phyloP scores from a whole-genome alignment of 2,329 filamentous ascomycete genomes.

The Pseudonectria foliicola region DNA sequence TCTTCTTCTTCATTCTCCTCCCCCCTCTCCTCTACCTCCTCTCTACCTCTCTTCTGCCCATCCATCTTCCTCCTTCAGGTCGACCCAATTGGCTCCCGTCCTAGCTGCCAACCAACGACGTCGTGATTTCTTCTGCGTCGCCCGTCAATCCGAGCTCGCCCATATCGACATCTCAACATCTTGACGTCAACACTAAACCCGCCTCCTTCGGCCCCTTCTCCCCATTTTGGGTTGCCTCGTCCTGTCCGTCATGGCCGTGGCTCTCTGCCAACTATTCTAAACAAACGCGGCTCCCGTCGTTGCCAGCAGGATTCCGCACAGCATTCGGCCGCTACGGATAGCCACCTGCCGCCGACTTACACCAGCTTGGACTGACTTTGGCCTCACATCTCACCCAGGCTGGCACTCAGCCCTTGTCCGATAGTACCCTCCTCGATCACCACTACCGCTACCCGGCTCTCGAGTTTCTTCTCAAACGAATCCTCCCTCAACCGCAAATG shows the following conservation, averaged over 20 bases:
- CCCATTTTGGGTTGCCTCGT: slow-evolving; percentile 7
- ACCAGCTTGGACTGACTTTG: slow-evolving; percentile 2
- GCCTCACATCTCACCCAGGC: background rate
- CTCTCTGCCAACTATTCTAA: slow-evolving; percentile 10
- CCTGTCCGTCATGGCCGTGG: slow-evolving; percentile 20
- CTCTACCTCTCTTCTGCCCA: too few species aligned
- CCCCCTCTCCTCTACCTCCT: slow-evolving; percentile 3
- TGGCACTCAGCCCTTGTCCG: background rate
- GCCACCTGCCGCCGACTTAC: slow-evolving; percentile 4
- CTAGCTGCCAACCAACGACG: slow-evolving; percentile 4
- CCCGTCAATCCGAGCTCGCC: background rate
- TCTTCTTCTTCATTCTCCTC: slow-evolving; percentile 1
- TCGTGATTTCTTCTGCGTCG: slow-evolving; percentile 5
- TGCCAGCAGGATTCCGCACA: slow-evolving; percentile 9
- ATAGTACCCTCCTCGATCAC: too few species aligned
- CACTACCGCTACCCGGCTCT: too few species aligned
- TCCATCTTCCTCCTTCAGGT: too few species aligned
- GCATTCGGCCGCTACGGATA: slow-evolving; percentile 1
- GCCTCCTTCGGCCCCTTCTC: slow-evolving; percentile 8
- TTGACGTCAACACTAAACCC: slow-evolving; percentile 6
- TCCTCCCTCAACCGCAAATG: slow-evolving; percentile 13
- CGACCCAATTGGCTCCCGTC: too few species aligned
- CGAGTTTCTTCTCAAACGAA: too few species aligned
- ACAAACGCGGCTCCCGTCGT: slow-evolving; percentile 11
- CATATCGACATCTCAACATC: slow-evolving; percentile 7